Percentiles rank a stretch among this genome's conserved stretches.
These are phyloP conservation scores for Globisporangium paddicum DNA, from an alignment of 352 stramenopile genomes.

Conservation along the genomic window DNA sequence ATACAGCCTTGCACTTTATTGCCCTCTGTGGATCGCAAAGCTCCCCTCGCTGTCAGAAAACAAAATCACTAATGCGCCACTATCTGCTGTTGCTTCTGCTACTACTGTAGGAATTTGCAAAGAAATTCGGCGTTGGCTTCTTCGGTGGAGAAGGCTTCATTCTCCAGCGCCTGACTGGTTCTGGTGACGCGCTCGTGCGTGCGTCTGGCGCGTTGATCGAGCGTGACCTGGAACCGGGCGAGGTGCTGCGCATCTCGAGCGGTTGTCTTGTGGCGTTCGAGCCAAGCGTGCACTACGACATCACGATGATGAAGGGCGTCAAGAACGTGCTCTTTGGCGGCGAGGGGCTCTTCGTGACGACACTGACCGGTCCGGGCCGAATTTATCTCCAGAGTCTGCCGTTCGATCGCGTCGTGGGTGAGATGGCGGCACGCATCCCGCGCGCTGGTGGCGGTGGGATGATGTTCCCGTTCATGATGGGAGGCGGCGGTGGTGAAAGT, in stretches of 20 bases:
- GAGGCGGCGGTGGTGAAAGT: constrained; percentile 34
- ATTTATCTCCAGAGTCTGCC: constrained; percentile 92
- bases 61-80: background rate
- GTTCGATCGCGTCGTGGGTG: constrained; percentile 90
- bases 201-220: constrained; percentile 87
- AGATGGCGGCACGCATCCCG: constrained; percentile 89
- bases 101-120: constrained; percentile 77
- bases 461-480: constrained; percentile 85
- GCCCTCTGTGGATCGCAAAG: background rate
- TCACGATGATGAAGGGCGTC: constrained; percentile 89
- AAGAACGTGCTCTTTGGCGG: constrained; percentile 95
- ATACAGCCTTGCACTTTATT: background rate
- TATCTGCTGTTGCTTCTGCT: background rate
- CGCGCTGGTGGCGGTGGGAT: constrained; percentile 68
- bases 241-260: constrained; percentile 90
- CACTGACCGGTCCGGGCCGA: constrained; percentile 86
- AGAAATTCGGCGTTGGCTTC: constrained; percentile 88
- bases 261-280: constrained; percentile 91
- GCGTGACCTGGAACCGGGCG: constrained; percentile 80
- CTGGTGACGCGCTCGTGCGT: constrained; percentile 90
- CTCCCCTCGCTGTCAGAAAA: background rate
- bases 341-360: constrained; percentile 93
- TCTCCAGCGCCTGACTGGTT: constrained; percentile 87
- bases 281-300: constrained; percentile 84
- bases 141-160: constrained; percentile 96